phyloP scores from a whole-genome alignment of 192 early-diverging fungal genomes.

The Funneliformis mosseae region DNA sequence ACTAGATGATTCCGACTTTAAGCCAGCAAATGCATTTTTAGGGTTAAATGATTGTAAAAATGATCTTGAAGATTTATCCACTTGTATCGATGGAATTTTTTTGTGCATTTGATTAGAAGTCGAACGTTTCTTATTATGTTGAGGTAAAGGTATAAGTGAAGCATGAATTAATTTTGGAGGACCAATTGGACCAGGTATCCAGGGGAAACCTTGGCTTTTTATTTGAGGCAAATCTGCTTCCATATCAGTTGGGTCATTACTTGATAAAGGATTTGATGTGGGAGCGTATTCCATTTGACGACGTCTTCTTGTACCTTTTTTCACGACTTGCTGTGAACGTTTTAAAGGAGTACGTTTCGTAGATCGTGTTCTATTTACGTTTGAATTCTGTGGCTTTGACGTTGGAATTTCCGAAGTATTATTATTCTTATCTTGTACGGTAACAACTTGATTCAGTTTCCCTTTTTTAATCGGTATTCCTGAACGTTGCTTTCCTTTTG shows the following conservation, averaged over 20 bases:
- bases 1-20: not conserved
- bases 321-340: not conserved
- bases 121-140: not conserved
- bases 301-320: not conserved
- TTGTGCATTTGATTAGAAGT: not conserved
- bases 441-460: not conserved
- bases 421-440: not conserved
- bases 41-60: conserved; percentile 3
- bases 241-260: conserved; percentile 25
- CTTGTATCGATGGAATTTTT: not conserved
- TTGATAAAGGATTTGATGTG: conserved; percentile 5
- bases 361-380: not conserved
- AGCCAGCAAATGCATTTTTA: not conserved
- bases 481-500: not conserved
- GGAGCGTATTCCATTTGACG: not conserved
- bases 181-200: not conserved
- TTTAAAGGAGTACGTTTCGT: not conserved
- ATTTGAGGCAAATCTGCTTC: conserved; percentile 2
- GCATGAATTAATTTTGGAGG: conserved; percentile 25
- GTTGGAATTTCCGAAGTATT: not conserved
- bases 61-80: not conserved
- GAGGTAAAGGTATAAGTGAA: not conserved
- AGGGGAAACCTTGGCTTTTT: not conserved
- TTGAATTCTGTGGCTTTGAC: not conserved
- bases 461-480: not conserved